Conservation (phyloP, 2,329 filamentous ascomycete genomes). For the Thielaviopsis euricoi region DNA sequence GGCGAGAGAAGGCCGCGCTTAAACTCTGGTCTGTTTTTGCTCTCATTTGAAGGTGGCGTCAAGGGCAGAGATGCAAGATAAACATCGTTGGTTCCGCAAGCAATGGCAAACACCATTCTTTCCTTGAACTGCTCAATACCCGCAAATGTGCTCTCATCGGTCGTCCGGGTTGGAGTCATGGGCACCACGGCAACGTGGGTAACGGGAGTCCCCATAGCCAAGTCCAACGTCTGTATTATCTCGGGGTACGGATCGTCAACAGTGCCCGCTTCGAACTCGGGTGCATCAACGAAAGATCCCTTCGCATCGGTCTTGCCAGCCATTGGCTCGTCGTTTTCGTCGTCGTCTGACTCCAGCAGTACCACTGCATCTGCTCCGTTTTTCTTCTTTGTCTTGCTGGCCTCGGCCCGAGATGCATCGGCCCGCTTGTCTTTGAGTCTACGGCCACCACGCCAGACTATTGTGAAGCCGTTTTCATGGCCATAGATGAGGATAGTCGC, state of each 20-base stretch:
- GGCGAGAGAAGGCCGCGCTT: slow-evolving; percentile 32
- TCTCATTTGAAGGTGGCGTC: slow-evolving; percentile 42
- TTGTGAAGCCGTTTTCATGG: slow-evolving; percentile 43
- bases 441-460: slow-evolving; percentile 46
- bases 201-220: slow-evolving; percentile 40
- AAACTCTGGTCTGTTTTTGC: slow-evolving; percentile 39
- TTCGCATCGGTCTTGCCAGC: slow-evolving; percentile 15
- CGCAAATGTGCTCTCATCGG: slow-evolving; percentile 32
- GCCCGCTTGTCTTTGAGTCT: slow-evolving; percentile 34
- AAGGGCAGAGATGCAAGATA: slow-evolving; percentile 43
- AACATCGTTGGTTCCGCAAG: slow-evolving; percentile 39
- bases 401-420: slow-evolving; percentile 13
- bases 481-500: slow-evolving; percentile 47
- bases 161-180: slow-evolving; percentile 26
- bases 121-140: slow-evolving; percentile 33
- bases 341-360: slow-evolving; percentile 43
- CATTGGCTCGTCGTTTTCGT: slow-evolving; percentile 29
- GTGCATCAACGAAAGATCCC: slow-evolving; percentile 31
- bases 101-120: slow-evolving; percentile 43
- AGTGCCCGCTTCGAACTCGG: slow-evolving; percentile 40
- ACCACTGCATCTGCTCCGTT: slow-evolving; percentile 41
- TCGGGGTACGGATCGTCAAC: slow-evolving; percentile 34
- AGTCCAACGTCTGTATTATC: slow-evolving; percentile 42
- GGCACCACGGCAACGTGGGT: slow-evolving; percentile 40
- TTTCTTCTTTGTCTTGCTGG: slow-evolving; percentile 24